These are phyloP conservation scores for Neonectria hederae DNA, from an alignment of 2,329 filamentous ascomycete species.

Conservation along the genomic window DNA sequence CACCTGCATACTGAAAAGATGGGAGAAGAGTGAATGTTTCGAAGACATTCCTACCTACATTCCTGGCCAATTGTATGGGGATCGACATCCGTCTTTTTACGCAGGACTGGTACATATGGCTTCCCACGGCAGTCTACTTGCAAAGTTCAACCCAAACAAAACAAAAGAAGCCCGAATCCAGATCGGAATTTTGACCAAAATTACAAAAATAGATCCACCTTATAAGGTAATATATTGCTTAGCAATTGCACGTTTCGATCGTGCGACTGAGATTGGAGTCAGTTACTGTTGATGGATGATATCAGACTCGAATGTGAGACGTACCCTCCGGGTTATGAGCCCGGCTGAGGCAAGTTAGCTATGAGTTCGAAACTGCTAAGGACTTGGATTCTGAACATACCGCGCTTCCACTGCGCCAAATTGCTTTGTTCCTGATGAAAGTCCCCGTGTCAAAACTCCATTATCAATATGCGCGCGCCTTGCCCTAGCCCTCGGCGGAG, in stretches of 20 bases:
- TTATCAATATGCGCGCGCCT: not conserved
- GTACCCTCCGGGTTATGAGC: conserved; percentile 25
- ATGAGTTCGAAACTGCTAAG: too few species aligned
- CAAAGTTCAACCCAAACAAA: not conserved
- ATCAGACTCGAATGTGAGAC: conserved; percentile 3
- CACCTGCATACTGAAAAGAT: not conserved
- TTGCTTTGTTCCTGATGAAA: not conserved
- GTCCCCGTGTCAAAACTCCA: not conserved
- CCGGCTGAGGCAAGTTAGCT: conserved; percentile 17
- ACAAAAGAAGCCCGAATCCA: not conserved
- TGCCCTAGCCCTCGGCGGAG: conserved; percentile 23
- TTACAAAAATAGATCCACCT: not conserved
- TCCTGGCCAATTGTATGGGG: not conserved
- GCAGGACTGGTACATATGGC: not conserved
- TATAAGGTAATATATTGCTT: not conserved
- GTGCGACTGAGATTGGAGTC: conserved; percentile 12
- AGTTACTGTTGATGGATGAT: not conserved
- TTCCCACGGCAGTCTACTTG: not conserved
- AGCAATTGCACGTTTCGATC: conserved; percentile 26
- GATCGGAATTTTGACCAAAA: not conserved
- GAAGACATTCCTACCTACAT: not conserved
- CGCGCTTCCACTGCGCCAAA: conserved; percentile 25
- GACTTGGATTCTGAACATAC: conserved; percentile 4
- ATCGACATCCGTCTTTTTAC: not conserved
- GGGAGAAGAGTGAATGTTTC: not conserved